Evolutionary conservation across 257 asterid species (phyloP).

Genomic region (Scutellaria barbata): DNA sequence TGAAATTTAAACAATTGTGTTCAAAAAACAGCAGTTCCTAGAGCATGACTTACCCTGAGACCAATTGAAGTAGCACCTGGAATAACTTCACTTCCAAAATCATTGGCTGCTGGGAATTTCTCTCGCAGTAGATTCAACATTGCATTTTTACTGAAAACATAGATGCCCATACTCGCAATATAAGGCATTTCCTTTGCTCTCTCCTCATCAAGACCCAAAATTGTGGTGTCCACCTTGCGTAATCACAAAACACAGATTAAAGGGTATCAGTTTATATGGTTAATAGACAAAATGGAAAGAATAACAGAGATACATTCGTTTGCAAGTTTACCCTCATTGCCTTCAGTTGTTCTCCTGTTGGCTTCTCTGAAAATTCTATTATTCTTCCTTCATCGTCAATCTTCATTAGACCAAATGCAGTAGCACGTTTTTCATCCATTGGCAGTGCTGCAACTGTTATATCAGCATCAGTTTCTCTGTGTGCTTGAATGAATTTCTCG

Average conservation of each 20-base stretch:
- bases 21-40: neutral
- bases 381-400: constrained; percentile 69
- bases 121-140: constrained; percentile 58
- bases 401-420: constrained; percentile 71
- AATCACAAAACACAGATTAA: neutral
- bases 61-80: constrained; percentile 75
- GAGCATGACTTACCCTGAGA: constrained; percentile 53
- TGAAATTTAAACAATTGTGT: neutral
- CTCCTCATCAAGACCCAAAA: constrained; percentile 67
- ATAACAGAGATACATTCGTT: neutral
- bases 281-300: neutral
- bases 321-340: constrained; percentile 58
- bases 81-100: constrained; percentile 73
- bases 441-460: constrained; percentile 76
- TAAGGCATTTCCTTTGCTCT: constrained; percentile 73
- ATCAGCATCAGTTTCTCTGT: constrained; percentile 70
- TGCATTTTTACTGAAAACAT: constrained; percentile 60
- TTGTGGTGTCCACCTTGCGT: constrained; percentile 65
- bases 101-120: constrained; percentile 62
- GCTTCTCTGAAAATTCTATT: constrained; percentile 69
- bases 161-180: constrained; percentile 74
- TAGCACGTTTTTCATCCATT: constrained; percentile 70
- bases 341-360: constrained; percentile 59
- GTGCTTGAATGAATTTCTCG: constrained; percentile 66
- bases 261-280: neutral